phyloP scores from a whole-genome alignment of 2,329 filamentous ascomycete species.

The Waltergamsia citrina region DNA sequence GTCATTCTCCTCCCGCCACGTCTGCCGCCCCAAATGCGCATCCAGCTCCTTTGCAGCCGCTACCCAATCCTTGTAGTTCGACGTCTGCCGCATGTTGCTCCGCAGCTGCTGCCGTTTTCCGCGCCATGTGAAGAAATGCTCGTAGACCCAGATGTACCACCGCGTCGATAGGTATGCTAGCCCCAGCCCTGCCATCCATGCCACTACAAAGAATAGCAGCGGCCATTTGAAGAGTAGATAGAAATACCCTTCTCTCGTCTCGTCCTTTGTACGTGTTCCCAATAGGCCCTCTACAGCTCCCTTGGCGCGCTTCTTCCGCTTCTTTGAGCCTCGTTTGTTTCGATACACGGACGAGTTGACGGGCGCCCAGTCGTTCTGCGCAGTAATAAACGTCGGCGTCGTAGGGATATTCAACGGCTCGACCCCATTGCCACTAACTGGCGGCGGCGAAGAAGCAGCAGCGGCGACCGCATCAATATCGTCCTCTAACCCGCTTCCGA shows the following conservation, averaged over 20 bases:
- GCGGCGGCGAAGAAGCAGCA: conserved; percentile 22
- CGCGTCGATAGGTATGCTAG: conserved; percentile 69
- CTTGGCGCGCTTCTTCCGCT: conserved; percentile 19
- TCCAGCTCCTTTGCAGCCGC: conserved; percentile 72
- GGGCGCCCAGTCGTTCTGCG: conserved; percentile 92
- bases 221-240: conserved; percentile 91
- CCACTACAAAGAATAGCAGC: conserved; percentile 67
- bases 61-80: conserved; percentile 77
- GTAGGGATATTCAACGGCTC: conserved; percentile 16
- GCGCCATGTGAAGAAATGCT: conserved; percentile 84
- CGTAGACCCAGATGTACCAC: conserved; percentile 85
- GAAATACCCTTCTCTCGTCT: conserved; percentile 87
- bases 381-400: conserved; percentile 60
- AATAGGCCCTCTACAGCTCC: conserved; percentile 29
- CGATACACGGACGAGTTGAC: conserved; percentile 60
- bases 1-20: conserved; percentile 70
- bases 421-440: conserved; percentile 12
- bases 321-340: conserved; percentile 26
- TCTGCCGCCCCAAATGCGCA: conserved; percentile 66
- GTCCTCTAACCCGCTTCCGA: conserved; percentile 16
- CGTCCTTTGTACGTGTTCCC: conserved; percentile 64
- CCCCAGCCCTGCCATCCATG: conserved; percentile 70
- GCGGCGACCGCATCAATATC: conserved; percentile 25
- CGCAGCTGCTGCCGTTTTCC: conserved; percentile 67
- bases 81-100: conserved; percentile 59